Conservation (phyloP, 495 filamentous ascomycete genomes). For the Beverwykella pulmonaria region DNA sequence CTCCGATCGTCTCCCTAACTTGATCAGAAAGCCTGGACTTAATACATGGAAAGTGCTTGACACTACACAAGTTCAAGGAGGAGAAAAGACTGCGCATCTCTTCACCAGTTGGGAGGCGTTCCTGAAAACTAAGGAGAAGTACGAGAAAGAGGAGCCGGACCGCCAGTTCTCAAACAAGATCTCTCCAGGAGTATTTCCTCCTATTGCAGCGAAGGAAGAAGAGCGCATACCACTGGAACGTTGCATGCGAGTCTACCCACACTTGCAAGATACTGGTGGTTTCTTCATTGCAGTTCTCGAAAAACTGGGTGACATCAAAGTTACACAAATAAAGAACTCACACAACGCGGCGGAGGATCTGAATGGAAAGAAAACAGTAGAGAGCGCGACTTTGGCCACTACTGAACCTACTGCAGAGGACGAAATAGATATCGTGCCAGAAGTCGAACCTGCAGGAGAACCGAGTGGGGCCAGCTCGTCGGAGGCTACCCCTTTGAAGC, state of each 20-base stretch:
- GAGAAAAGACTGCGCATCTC: constrained; percentile 62
- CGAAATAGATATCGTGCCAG: neutral
- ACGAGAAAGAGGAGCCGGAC: constrained; percentile 15
- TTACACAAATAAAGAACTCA: constrained; percentile 70
- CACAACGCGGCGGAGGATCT: constrained; percentile 39
- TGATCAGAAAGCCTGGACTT: constrained; percentile 75
- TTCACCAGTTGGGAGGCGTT: constrained; percentile 80
- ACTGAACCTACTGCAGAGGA: neutral
- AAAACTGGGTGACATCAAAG: constrained; percentile 84
- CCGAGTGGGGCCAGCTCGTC: neutral
- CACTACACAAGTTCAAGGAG: constrained; percentile 5
- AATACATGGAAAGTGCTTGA: constrained; percentile 86
- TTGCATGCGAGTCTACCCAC: constrained; percentile 91
- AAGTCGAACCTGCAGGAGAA: neutral
- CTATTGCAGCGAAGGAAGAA: constrained; percentile 46
- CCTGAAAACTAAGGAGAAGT: constrained; percentile 47
- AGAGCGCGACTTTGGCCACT: neutral
- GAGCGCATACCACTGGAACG: constrained; percentile 74
- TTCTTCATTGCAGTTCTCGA: constrained; percentile 97
- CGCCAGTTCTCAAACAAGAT: constrained; percentile 47
- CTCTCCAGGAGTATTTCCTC: constrained; percentile 80
- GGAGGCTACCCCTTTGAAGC: constrained; percentile 44
- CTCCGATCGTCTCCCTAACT: constrained; percentile 69
- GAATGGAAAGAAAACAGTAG: constrained; percentile 4
- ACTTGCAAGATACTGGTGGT: constrained; percentile 91